These are phyloP conservation scores for Psilocybe sp. DNA, from an alignment of 768 basidiomycete genomes.

Conservation along the genomic window DNA sequence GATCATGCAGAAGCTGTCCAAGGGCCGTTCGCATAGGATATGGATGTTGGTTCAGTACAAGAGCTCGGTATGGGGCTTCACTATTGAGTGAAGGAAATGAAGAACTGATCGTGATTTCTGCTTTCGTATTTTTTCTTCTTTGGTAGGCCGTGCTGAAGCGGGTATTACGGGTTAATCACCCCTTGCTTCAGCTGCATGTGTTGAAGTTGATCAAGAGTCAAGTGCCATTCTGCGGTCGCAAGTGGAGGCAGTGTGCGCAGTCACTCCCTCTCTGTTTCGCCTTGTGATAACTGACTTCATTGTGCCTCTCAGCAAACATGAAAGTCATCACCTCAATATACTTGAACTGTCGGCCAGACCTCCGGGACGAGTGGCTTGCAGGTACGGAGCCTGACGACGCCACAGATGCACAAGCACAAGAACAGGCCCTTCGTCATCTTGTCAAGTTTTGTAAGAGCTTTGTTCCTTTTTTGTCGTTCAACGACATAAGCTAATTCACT, in stretches of 20 bases:
- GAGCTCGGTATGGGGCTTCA: conserved; percentile 69
- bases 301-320: conserved; percentile 79
- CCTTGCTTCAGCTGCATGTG: conserved; percentile 89
- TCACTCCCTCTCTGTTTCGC: conserved; percentile 3
- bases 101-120: background rate
- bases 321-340: conserved; percentile 99
- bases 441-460: conserved; percentile 83
- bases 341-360: conserved; percentile 92
- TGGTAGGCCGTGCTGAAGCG: conserved; percentile 90
- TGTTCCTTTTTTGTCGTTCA: conserved; percentile 2
- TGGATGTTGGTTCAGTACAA: conserved; percentile 98
- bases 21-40: conserved; percentile 90
- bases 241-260: conserved; percentile 89
- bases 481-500: conserved; percentile 5
- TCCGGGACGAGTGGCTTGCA: conserved; percentile 97
- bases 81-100: background rate
- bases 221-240: conserved; percentile 95
- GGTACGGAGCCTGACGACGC: conserved; percentile 90
- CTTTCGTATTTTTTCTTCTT: background rate
- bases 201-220: conserved; percentile 98
- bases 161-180: conserved; percentile 90
- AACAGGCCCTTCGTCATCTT: conserved; percentile 88
- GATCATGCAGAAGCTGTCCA: conserved; percentile 96
- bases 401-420: conserved; percentile 94
- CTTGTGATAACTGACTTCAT: conserved; percentile 2